Evolutionary conservation across 495 filamentous ascomycete genomes (phyloP), one percentile per base, ranked within the genome.

Genomic region (Cercophora sp.): DNA sequence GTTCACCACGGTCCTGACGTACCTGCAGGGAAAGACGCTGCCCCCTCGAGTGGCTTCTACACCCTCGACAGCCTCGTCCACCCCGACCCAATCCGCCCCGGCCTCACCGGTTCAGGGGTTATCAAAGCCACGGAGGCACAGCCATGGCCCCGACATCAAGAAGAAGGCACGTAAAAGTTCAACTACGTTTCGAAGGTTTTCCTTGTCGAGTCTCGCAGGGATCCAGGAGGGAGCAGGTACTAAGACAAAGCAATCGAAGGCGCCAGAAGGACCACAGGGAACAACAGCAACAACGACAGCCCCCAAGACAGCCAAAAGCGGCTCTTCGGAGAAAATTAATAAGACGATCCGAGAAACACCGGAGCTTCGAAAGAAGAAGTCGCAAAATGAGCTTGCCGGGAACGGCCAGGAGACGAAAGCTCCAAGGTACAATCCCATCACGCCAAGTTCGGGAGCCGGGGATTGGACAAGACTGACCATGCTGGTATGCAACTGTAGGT

Each of bases 151-250:
- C 49, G 55, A 54, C 35, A 31, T 19, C 42, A 63, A 67, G 48
- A 59, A 59, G 55, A 67, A 63, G 64, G 60, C 62, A 63, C 64
- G 62, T 63, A 59, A 37, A 53, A 56, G 44, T 39, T 67, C 64
- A 53, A 54, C 51, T 31, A 47, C 60, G 22, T 54, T 57, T 54
- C 62, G 64, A 48, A 55, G 45, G 47, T 56, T 57, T 19, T 66
- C 61, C 9, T 56, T 66, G 20, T 54, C 59, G 47, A 53, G 43
- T 19, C 29, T 51, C 40, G 16, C 55, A 39, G 52, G 46, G 13
- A 55, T 48, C 45, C 45, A 57, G 48, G 51, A 57, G 51, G 57
- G 49, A n/a, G 1, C 51, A 18, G 36, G 56, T 61, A 47, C 60
- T 45, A 65, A 67, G 55, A 59, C 64, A 26, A 67, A 56, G 51